Evolutionary conservation across 2,329 filamentous ascomycete genomes (phyloP), one percentile per base, ranked within the genome.

Genomic region (Magnaporthiopsis rhizophila): DNA sequence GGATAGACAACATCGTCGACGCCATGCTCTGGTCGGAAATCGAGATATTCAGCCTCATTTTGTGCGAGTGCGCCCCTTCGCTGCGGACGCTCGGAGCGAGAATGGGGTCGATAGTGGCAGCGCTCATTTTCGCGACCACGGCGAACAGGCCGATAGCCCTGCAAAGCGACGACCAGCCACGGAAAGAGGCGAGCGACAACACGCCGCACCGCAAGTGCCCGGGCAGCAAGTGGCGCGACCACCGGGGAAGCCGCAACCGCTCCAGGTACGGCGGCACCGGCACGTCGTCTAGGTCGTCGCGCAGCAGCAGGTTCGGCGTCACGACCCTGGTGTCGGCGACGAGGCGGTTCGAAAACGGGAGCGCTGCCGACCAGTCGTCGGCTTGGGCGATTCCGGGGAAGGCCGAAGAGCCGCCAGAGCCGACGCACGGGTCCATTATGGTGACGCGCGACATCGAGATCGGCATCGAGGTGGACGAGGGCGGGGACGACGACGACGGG

Each of bases 11-110:
- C 30, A 56, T 67, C 7, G 61, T 61, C 30, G 56, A 59, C 21
- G 50, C 66, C 18, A 59, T 67, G 53, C 38, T 67, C 26, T 67
- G 66, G 66, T 64, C 64, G n/a, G 62, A 64, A 61, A 58, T 59
- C 28, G 66, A 67, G 64, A 24, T 66, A n/a, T 62, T 56, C 28
- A 36, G 62, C 32, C 63, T 67, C 2, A 59, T 67, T 12, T 53
- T 67, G 4, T 65, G 64, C 58, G 61, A 63, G 32, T 67, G 66
- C 61, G 56, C 66, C 24, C 66, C 66, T 12, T 59, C 62, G 21
- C 60, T 67, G 24, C 64, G 65, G 18, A 58, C 34, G 9, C 45
- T 62, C 24, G 45, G 30, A 32, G 26, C 56, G 61, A 26, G 61
- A 9, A 34, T 13, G 24, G 50, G 45, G 21, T 28, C 61, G 12